Evolutionary conservation across 768 basidiomycete genomes (phyloP), one percentile per base, ranked within the genome.

Genomic region (Kwoniella newhampshirensis): DNA sequence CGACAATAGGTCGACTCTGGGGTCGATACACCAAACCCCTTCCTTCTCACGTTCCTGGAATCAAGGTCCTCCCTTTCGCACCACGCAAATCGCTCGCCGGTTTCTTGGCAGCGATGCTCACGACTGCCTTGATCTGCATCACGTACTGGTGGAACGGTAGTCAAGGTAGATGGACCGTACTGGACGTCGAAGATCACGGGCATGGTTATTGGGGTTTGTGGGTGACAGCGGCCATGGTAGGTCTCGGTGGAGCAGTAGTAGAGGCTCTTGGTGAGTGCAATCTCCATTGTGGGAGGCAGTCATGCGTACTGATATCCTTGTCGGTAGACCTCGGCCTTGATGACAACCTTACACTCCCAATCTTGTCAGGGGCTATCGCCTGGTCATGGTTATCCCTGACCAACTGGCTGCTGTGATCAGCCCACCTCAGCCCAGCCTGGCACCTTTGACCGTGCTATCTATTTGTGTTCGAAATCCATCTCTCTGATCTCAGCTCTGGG

Each of bases 271-370:
- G 91, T 91, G 70, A 59, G 85, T 81, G 32, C 30, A 30, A n/a
- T 9, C 23, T 47, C 25, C 12, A 40, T 13, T 20, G 39, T 36
- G 37, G 7, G 32, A 13, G 32, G 6, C 32, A 32, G 6, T 32
- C 20, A 2, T 20, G 47, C 44, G 18, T n/a, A 53, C 26, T 42
- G 18, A 46, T 44, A 27, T 7, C 63, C 52, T 53, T 47, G 26
- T 45, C n/a, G n/a, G 26, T 71, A 94, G 90, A 93, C 74, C 80
- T 94, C 2, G 90, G 90, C 17, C 72, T 91, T 36, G 92, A 96
- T 68, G 92, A 96, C 71, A 94, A 96, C 73, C 75, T 96, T 23
- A 93, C 89, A 7, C 77, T 96, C 23, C 92, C 92, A 3, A 85
- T 94, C 70, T 83, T 93, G 53, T 86, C 89, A 5, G 91, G 91